Evolutionary conservation across 2,329 filamentous ascomycete species (phyloP).

Genomic region (Lomentospora prolificans): DNA sequence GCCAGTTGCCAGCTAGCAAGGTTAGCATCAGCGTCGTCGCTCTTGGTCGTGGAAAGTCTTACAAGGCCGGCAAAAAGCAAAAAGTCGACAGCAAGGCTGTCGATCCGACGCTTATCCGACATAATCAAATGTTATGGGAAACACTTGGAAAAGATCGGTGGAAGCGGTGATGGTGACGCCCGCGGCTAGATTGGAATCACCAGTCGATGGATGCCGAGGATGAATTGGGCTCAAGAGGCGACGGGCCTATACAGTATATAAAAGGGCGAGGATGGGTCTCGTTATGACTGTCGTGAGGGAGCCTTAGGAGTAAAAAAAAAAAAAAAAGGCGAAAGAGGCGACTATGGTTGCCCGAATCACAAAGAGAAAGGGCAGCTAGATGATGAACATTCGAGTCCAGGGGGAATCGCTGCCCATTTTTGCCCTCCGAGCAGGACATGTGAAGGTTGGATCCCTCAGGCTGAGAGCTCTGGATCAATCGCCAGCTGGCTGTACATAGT

Average conservation of each 20-base stretch:
- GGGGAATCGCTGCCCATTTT: neutral
- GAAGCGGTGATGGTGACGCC: neutral
- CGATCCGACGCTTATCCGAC: constrained; percentile 13
- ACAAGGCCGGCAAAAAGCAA: constrained; percentile 13
- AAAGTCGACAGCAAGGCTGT: constrained; percentile 13
- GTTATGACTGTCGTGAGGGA: too few species aligned
- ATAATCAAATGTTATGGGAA: constrained; percentile 4
- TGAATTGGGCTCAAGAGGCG: neutral
- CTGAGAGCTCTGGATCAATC: neutral
- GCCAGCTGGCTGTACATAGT: too few species aligned
- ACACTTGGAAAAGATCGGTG: neutral
- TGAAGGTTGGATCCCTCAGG: neutral
- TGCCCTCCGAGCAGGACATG: neutral
- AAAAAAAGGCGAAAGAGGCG: neutral
- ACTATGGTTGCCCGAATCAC: too few species aligned
- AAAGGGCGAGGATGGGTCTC: too few species aligned
- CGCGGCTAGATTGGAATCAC: neutral
- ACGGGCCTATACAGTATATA: too few species aligned
- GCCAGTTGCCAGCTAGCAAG: constrained; percentile 12
- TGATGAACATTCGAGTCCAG: neutral
- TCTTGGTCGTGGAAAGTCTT: neutral
- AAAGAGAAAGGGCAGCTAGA: neutral
- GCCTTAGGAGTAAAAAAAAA: too few species aligned
- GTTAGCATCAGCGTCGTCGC: neutral
- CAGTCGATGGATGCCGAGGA: neutral